These are phyloP conservation scores for Termitomyces sp. DNA, from an alignment of 768 basidiomycete genomes.

Conservation along the genomic window DNA sequence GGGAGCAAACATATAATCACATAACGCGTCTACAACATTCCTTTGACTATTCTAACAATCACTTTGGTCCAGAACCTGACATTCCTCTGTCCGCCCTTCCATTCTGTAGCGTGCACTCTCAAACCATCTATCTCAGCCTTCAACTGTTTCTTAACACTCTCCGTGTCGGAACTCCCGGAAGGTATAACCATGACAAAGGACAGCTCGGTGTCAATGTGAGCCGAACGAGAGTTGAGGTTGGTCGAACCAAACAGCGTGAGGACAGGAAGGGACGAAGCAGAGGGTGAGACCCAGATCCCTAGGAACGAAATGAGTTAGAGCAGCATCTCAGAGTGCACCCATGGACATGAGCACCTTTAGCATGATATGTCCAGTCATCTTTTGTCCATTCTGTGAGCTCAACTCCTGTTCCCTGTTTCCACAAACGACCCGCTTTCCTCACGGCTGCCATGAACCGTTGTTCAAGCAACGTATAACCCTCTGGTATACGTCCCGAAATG, in stretches of 20 bases:
- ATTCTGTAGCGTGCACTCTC: slow-evolving; percentile 41
- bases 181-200: slow-evolving; percentile 81
- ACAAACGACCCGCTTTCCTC: slow-evolving; percentile 35
- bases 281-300: slow-evolving; percentile 85
- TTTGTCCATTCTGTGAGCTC: slow-evolving; percentile 84
- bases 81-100: slow-evolving; percentile 52
- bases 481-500: slow-evolving; percentile 89
- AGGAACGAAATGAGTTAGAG: neutral
- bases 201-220: slow-evolving; percentile 86
- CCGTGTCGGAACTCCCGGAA: neutral
- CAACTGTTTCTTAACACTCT: slow-evolving; percentile 39
- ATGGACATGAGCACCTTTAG: slow-evolving; percentile 65
- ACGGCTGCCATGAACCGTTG: slow-evolving; percentile 75
- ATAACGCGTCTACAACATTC: slow-evolving; percentile 47
- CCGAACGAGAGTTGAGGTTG: slow-evolving; percentile 88
- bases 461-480: slow-evolving; percentile 88
- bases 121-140: slow-evolving; percentile 50
- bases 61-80: slow-evolving; percentile 61
- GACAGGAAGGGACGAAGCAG: slow-evolving; percentile 41
- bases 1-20: neutral
- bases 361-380: slow-evolving; percentile 95
- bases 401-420: slow-evolving; percentile 43
- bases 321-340: neutral
- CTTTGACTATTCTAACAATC: slow-evolving; percentile 58
- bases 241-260: slow-evolving; percentile 92